A percentile compares a stretch with the other conserved stretches of the same genome.
phyloP scores from a whole-genome alignment of 495 filamentous ascomycete species.

The Hypoxylon trugodes region DNA sequence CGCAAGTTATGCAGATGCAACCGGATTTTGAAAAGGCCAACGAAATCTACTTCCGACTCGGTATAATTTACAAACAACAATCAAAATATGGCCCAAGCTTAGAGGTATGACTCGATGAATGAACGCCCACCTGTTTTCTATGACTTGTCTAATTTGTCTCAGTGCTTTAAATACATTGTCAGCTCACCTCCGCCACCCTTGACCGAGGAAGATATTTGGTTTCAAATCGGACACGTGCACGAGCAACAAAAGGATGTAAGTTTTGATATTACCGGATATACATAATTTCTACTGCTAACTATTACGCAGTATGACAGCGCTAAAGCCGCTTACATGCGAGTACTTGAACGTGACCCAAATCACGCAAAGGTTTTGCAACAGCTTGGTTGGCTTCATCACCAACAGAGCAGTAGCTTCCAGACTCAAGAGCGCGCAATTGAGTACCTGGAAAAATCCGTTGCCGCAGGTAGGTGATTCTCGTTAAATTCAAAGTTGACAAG shows the following conservation, averaged over 20 bases:
- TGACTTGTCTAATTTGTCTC: slow-evolving; percentile 39
- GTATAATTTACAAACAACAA: slow-evolving; percentile 99
- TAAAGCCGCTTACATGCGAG: slow-evolving; percentile 88
- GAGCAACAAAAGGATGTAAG: slow-evolving; percentile 99
- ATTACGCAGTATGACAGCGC: slow-evolving; percentile 82
- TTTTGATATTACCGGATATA: slow-evolving; percentile 25
- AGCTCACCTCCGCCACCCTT: slow-evolving; percentile 89
- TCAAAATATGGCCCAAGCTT: slow-evolving; percentile 92
- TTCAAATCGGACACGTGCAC: slow-evolving; percentile 98
- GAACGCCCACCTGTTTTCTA: slow-evolving; percentile 8
- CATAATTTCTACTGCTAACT: slow-evolving; percentile 39
- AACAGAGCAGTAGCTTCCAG: slow-evolving; percentile 85
- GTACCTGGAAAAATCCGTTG: slow-evolving; percentile 96
- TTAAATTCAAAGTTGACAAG: slow-evolving; percentile 9
- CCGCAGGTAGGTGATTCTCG: slow-evolving; percentile 74
- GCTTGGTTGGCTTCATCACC: slow-evolving; percentile 97
- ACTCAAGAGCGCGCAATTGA: slow-evolving; percentile 97
- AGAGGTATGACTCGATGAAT: slow-evolving; percentile 68
- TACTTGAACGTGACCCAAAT: slow-evolving; percentile 93
- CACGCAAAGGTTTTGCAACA: slow-evolving; percentile 99
- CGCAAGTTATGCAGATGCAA: slow-evolving; percentile 98
- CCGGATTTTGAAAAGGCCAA: slow-evolving; percentile 99
- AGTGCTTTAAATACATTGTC: slow-evolving; percentile 99
- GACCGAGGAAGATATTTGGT: slow-evolving; percentile 99
- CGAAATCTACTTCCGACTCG: slow-evolving; percentile 97